These are phyloP conservation scores for Claviceps sp. DNA, from an alignment of 2,329 filamentous ascomycete genomes.

Conservation along the genomic window DNA sequence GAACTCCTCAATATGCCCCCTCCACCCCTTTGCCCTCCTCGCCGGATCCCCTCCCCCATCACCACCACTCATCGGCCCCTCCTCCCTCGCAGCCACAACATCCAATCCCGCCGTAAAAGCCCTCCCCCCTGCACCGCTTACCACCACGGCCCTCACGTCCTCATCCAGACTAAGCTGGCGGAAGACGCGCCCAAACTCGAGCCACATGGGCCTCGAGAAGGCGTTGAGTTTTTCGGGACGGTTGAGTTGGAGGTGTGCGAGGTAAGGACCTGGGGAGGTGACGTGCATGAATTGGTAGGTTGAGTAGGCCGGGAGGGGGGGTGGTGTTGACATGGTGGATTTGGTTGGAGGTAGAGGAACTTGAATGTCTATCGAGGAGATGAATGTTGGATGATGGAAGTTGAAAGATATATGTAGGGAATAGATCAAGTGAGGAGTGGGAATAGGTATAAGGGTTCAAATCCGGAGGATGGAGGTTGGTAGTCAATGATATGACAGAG, in stretches of 20 bases:
- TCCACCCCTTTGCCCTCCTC: slow-evolving; percentile 46
- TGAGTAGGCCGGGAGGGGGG: slow-evolving; percentile 23
- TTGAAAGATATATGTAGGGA: background rate
- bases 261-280: slow-evolving; percentile 54
- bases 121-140: slow-evolving; percentile 68
- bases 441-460: too few relatives aligned
- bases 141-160: slow-evolving; percentile 60
- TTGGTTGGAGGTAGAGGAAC: too few relatives aligned
- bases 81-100: slow-evolving; percentile 21
- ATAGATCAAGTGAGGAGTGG: background rate
- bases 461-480: too few relatives aligned
- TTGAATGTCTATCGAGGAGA: too few relatives aligned
- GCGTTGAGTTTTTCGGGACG: slow-evolving; percentile 77
- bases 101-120: slow-evolving; percentile 84
- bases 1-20: slow-evolving; percentile 63
- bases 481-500: too few relatives aligned
- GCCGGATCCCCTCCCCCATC: slow-evolving; percentile 39
- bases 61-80: slow-evolving; percentile 24
- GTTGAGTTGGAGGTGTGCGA: slow-evolving; percentile 90
- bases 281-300: slow-evolving; percentile 58
- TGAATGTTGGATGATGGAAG: background rate
- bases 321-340: too few relatives aligned
- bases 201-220: slow-evolving; percentile 76
- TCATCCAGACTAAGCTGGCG: slow-evolving; percentile 56
- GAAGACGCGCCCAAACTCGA: slow-evolving; percentile 65